These are phyloP conservation scores for Garcileccinum viscosum DNA, from an alignment of 1,284 basidiomycete species.

Conservation along the genomic window DNA sequence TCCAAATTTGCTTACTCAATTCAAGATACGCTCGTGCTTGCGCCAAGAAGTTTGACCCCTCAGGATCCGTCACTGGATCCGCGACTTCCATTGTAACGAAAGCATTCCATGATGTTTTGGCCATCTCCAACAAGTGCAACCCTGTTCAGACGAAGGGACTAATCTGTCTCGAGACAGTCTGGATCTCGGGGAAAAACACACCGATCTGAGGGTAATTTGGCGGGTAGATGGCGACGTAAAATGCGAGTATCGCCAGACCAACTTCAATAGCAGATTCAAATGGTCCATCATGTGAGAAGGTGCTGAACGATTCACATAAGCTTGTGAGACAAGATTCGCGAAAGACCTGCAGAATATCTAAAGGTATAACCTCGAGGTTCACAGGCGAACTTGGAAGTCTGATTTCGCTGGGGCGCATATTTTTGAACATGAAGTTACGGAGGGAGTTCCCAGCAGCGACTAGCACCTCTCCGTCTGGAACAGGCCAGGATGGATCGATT, in stretches of 20 bases:
- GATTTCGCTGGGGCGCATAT: constrained; percentile 17
- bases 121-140: constrained; percentile 74
- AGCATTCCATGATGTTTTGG: constrained; percentile 77
- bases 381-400: constrained; percentile 29
- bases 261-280: constrained; percentile 57
- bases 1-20: constrained; percentile 49
- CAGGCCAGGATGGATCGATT: constrained; percentile 38
- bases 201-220: constrained; percentile 79
- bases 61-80: background rate
- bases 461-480: constrained; percentile 19
- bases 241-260: constrained; percentile 63
- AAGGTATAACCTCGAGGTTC: constrained; percentile 46
- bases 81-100: constrained; percentile 37
- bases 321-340: constrained; percentile 64
- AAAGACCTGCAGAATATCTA: constrained; percentile 48
- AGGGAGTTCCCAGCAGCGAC: constrained; percentile 44
- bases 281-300: constrained; percentile 66
- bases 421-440: constrained; percentile 45
- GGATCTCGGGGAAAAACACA: constrained; percentile 37
- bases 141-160: constrained; percentile 47
- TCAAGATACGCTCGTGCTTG: constrained; percentile 45
- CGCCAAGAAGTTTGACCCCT: constrained; percentile 18
- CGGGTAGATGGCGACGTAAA: constrained; percentile 74
- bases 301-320: constrained; percentile 68
- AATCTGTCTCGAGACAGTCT: background rate